phyloP scores from a whole-genome alignment of 108 stramenopile species.

The Fragilariopsis cylindrus region DNA sequence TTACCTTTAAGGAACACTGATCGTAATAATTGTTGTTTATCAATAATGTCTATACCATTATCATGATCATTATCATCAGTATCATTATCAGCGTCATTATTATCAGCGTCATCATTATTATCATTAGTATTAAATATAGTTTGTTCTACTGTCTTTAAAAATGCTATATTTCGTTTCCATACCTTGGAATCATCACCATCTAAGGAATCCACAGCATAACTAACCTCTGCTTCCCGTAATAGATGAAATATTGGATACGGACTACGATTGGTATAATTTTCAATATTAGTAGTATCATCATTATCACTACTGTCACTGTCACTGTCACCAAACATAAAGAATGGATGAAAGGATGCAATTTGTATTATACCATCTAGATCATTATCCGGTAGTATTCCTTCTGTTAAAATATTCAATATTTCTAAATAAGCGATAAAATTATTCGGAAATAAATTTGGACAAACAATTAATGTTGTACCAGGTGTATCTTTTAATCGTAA shows the following conservation, averaged over 20 bases:
- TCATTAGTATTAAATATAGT: background rate
- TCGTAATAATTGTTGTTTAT: background rate
- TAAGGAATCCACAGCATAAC: constrained; percentile 60
- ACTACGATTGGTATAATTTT: constrained; percentile 75
- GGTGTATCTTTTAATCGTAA: constrained; percentile 25
- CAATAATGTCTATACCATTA: background rate
- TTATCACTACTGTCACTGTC: constrained; percentile 4
- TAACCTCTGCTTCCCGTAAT: constrained; percentile 77
- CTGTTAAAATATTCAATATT: constrained; percentile 49
- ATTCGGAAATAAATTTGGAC: constrained; percentile 67
- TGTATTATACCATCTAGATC: constrained; percentile 60
- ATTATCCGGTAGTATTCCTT: constrained; percentile 50
- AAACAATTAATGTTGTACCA: constrained; percentile 71
- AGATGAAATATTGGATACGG: constrained; percentile 87
- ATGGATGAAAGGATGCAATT: constrained; percentile 81
- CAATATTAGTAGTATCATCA: constrained; percentile 26
- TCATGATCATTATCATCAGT: background rate
- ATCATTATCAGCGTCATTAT: background rate
- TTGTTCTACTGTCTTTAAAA: constrained; percentile 57
- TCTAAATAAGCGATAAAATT: constrained; percentile 60
- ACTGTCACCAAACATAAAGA: constrained; percentile 58
- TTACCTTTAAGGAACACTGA: background rate
- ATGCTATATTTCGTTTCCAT: constrained; percentile 69
- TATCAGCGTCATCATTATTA: background rate
- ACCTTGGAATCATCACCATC: constrained; percentile 73